These are phyloP conservation scores for Jatropha curcas DNA, from an alignment of 345 rosid species.

Conservation along the genomic window DNA sequence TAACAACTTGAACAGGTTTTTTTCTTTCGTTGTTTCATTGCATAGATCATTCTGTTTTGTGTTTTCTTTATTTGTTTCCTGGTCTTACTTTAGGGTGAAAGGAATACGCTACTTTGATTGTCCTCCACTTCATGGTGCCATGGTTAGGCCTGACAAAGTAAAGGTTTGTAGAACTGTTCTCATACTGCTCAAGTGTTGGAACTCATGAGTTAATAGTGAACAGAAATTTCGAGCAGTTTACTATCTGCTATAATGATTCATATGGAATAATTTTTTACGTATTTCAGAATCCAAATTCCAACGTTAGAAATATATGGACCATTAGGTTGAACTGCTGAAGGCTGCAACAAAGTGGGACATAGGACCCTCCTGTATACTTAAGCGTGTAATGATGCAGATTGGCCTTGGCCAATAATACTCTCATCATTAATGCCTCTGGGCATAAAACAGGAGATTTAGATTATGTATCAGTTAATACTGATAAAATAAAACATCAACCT, in stretches of 20 bases:
- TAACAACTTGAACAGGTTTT: neutral
- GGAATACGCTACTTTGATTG: conserved; percentile 72
- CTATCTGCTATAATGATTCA: neutral
- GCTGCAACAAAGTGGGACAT: neutral
- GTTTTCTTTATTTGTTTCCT: conserved; percentile 1
- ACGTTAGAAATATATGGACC: neutral
- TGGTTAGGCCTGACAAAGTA: conserved; percentile 91
- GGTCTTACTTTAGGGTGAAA: conserved; percentile 60
- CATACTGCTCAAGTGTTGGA: neutral
- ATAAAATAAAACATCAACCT: no score
- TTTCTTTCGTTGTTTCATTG: neutral
- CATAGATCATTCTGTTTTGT: neutral
- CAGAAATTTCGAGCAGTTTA: neutral
- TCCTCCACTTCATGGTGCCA: conserved; percentile 74
- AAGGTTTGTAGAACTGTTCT: conserved; percentile 49
- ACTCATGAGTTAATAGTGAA: neutral
- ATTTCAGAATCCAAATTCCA: neutral
- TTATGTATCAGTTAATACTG: no score
- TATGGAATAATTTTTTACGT: neutral
- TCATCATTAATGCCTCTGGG: neutral
- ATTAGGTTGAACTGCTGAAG: neutral
- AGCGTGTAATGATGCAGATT: no score
- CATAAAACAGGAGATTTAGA: no score
- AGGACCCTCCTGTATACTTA: neutral
- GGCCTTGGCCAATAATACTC: no score